A percentile compares a stretch with the other conserved stretches of the same genome.
phyloP scores from a whole-genome alignment of 2,329 filamentous ascomycete species.

The Trichoderma sp. region DNA sequence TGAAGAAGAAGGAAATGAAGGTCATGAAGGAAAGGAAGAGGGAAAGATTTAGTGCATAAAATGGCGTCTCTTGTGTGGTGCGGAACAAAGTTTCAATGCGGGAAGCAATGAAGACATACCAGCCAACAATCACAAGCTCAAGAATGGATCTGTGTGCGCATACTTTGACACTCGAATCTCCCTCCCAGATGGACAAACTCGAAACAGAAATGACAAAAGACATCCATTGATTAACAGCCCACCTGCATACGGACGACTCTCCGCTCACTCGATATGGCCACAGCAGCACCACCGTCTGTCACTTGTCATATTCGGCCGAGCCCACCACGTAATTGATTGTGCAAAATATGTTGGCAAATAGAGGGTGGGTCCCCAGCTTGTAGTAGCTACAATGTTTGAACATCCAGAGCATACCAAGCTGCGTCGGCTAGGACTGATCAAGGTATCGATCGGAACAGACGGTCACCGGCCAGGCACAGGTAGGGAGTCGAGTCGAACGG shows the following conservation, averaged over 20 bases:
- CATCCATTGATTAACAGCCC: not conserved
- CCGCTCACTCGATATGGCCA: not conserved
- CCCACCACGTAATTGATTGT: slow-evolving; percentile 7
- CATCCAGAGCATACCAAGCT: not conserved
- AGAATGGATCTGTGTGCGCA: not conserved
- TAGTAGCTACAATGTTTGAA: not conserved
- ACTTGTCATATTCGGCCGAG: slow-evolving; percentile 14
- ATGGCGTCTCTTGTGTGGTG: not conserved
- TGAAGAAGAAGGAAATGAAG: not conserved
- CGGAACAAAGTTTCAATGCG: slow-evolving; percentile 3
- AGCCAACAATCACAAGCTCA: not conserved
- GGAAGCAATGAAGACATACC: not conserved
- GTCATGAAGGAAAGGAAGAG: not conserved
- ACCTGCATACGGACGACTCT: not conserved
- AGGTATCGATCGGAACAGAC: slow-evolving; percentile 1
- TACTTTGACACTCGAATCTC: not conserved
- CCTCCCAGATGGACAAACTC: not conserved
- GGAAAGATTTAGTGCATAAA: not conserved
- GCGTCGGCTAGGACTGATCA: not conserved
- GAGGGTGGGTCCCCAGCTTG: not conserved
- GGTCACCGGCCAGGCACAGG: not conserved
- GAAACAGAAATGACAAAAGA: not conserved
- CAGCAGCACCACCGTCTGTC: slow-evolving; percentile 6
- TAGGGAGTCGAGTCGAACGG: not conserved
- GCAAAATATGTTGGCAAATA: not conserved